Evolutionary conservation across 2,329 filamentous ascomycete species (phyloP), one percentile per base, ranked within the genome.

Genomic region (Colletotrichum echinochloae): DNA sequence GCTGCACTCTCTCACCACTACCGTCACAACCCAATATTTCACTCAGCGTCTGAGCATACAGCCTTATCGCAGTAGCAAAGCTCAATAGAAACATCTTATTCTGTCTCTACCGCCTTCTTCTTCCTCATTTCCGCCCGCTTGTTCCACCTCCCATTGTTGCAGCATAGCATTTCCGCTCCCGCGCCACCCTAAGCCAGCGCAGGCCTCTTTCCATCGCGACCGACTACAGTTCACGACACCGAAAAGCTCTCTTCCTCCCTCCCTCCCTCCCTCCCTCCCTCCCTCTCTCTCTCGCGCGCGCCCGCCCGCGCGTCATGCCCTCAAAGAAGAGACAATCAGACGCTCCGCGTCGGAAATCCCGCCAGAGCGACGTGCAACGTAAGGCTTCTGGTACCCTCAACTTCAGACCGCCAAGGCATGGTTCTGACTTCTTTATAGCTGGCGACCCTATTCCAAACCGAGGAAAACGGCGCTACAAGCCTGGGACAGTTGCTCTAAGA

Each of bases 401-500:
- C 30, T 46, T 59, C 11, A 61, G 20, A 14, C 49, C 37, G 55
- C 48, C 48, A 37, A 59, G 61, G 41, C 39, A 23, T 33, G 35
- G 2, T 16, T 35, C 57, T 67, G 23, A 67, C 35, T 9, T 28
- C 30, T 49, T 18, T 14, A 65, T 71, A 94, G 92, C 92, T 75
- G 92, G 92, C 70, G 92, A 94, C 76, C 92, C 92, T 37, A 83
- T 93, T 55, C 92, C 92, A 1, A 84, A 87, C 69, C 83, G 82
- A 69, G 86, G 86, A 74, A 89, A 86, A 74, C 87, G 87, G 73
- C 88, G 92, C 74, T 94, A 94, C 78, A 88, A 85, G 66, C 92
- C 92, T 1, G 94, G 94, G 78, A 98, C 95, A 52, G 87, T 94
- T 74, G 95, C 96, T 64, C 87, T 98, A 65, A 92, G 92, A 82